Conservation (phyloP, 2,329 filamentous ascomycete species). For the Alternaria consortialis region DNA sequence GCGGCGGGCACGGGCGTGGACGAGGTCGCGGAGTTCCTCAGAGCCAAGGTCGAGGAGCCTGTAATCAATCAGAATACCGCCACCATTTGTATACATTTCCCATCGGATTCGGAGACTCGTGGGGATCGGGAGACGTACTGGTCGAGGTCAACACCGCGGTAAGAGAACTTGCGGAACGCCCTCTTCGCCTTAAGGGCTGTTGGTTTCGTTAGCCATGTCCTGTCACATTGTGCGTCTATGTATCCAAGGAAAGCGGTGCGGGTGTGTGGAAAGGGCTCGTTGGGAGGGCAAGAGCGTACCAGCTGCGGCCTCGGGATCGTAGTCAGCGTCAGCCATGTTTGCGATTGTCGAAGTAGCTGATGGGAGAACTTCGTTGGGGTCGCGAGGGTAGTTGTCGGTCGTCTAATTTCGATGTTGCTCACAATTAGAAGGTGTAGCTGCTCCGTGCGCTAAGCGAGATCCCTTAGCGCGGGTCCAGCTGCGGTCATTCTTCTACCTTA, state of each 20-base stretch:
- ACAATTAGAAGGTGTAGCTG: constrained; percentile 18
- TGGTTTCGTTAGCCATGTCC: constrained; percentile 37
- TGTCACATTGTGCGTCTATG: constrained; percentile 16
- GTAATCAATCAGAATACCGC: constrained; percentile 39
- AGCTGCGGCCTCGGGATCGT: constrained; percentile 73
- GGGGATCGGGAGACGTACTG: constrained; percentile 72
- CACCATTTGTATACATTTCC: neutral
- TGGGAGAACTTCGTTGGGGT: constrained; percentile 50
- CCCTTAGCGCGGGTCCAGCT: constrained; percentile 16
- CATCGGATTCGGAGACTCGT: constrained; percentile 4
- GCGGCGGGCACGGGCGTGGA: constrained; percentile 97
- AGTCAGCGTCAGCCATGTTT: constrained; percentile 89
- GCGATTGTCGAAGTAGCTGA: constrained; percentile 60
- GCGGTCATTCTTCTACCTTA: neutral
- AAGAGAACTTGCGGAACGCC: constrained; percentile 99
- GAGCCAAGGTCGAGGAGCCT: constrained; percentile 99
- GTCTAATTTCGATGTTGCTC: constrained; percentile 11
- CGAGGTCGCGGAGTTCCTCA: constrained; percentile 98
- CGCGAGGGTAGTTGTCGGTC: constrained; percentile 44
- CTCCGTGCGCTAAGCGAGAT: constrained; percentile 17
- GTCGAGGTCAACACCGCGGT: constrained; percentile 99
- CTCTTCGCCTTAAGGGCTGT: constrained; percentile 99
- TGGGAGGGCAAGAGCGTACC: constrained; percentile 58
- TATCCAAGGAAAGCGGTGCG: constrained; percentile 9
- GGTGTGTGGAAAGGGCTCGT: constrained; percentile 21